phyloP scores from a whole-genome alignment of 164 flowering plant genomes.

The Magnolia changhungtana region DNA sequence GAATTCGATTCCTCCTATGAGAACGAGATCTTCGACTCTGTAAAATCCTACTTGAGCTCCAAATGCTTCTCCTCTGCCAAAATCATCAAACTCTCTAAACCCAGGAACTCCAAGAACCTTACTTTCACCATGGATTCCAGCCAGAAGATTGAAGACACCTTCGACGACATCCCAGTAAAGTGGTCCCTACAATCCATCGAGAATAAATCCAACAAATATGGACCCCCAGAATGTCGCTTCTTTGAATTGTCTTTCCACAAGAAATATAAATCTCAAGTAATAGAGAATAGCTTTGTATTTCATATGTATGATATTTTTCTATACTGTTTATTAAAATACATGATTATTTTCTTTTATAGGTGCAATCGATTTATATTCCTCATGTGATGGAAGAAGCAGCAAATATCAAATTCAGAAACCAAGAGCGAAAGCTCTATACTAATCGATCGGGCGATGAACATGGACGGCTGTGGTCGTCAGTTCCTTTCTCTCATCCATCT shows the following conservation, averaged over 20 bases:
- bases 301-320: too few species aligned
- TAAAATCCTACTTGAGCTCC: slow-evolving; percentile 24
- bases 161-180: slow-evolving; percentile 16
- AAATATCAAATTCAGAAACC: slow-evolving; percentile 20
- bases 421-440: slow-evolving; percentile 27
- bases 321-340: too few species aligned
- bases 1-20: slow-evolving; percentile 23
- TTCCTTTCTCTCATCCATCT: slow-evolving; percentile 10
- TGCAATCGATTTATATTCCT: slow-evolving; percentile 21
- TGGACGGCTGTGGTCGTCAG: slow-evolving; percentile 17
- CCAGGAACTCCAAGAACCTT: slow-evolving; percentile 25
- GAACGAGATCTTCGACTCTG: slow-evolving; percentile 28
- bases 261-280: slow-evolving; percentile 5
- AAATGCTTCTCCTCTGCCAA: slow-evolving; percentile 23
- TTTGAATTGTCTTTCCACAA: slow-evolving; percentile 25
- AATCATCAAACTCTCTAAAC: slow-evolving; percentile 21
- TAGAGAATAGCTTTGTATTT: too few species aligned
- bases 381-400: slow-evolving; percentile 26
- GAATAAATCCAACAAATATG: slow-evolving; percentile 14
- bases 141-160: slow-evolving; percentile 23
- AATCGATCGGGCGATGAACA: slow-evolving; percentile 13
- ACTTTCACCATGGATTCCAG: slow-evolving; percentile 22
- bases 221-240: slow-evolving; percentile 14
- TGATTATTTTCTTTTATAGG: too few species aligned
- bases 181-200: slow-evolving; percentile 23